Percentiles rank a stretch among this genome's conserved stretches.
Conservation (phyloP, 345 rosid genomes). For the Gossypium ekmanianum region DNA sequence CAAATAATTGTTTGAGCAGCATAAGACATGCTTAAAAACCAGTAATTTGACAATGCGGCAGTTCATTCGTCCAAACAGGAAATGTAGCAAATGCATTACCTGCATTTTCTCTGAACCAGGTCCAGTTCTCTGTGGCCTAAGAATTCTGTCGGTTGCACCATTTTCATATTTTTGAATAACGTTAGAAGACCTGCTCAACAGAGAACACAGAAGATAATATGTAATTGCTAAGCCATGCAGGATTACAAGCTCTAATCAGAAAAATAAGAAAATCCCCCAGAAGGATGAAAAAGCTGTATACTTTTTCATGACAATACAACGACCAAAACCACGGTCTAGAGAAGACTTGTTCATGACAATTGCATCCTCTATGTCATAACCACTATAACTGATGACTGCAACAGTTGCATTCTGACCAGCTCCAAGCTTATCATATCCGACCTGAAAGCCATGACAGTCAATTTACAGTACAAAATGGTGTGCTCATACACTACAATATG, state of each 20-base stretch:
- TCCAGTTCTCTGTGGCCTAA: slow-evolving; percentile 64
- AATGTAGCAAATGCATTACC: slow-evolving; percentile 32
- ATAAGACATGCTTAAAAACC: not conserved
- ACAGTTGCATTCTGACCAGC: slow-evolving; percentile 99
- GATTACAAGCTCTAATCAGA: not conserved
- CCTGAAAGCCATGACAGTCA: slow-evolving; percentile 48
- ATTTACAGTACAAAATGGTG: slow-evolving; percentile 10
- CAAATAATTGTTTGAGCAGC: not conserved
- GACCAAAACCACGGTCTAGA: slow-evolving; percentile 97
- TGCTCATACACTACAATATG: not conserved
- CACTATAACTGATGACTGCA: slow-evolving; percentile 94
- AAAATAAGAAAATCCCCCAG: slow-evolving; percentile 8
- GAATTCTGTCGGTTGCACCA: slow-evolving; percentile 50
- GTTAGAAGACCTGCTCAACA: slow-evolving; percentile 45
- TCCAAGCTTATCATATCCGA: slow-evolving; percentile 95
- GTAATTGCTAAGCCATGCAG: slow-evolving; percentile 3
- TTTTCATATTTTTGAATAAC: slow-evolving; percentile 46
- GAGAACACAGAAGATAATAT: slow-evolving; percentile 13
- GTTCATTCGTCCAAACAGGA: not conserved
- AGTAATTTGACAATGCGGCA: not conserved
- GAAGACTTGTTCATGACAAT: slow-evolving; percentile 97
- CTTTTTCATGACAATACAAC: slow-evolving; percentile 94
- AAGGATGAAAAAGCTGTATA: slow-evolving; percentile 24
- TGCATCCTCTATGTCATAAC: slow-evolving; percentile 97
- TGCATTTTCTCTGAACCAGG: slow-evolving; percentile 65